Conservation (phyloP, 2,329 filamentous ascomycete genomes). For the Claviceps pazoutovae region DNA sequence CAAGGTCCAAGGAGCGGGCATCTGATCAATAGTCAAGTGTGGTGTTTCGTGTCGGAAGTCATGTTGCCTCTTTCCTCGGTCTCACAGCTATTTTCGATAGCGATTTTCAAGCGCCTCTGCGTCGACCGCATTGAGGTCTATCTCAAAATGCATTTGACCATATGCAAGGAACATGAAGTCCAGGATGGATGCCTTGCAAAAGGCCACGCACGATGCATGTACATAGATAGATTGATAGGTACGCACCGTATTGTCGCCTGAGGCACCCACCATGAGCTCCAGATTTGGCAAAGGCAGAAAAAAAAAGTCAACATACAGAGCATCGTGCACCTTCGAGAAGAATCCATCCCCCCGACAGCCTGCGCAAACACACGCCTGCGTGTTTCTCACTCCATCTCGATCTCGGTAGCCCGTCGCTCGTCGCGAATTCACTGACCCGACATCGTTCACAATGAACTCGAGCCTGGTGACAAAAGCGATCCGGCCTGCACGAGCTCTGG, state of each 20-base stretch:
- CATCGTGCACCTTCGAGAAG: conserved; percentile 5
- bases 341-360: conserved; percentile 1
- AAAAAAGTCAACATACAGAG: conserved; percentile 4
- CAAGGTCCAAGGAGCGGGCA: too few species aligned
- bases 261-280: conserved; percentile 14
- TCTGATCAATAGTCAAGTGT: too few species aligned
- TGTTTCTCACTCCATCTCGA: not conserved
- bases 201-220: too few species aligned
- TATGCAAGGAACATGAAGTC: too few species aligned
- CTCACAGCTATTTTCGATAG: too few species aligned
- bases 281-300: conserved; percentile 13
- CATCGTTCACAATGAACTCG: conserved; percentile 30
- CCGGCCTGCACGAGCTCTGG: conserved; percentile 31
- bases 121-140: too few species aligned
- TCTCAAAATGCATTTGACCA: too few species aligned
- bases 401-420: not conserved
- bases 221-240: too few species aligned
- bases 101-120: too few species aligned
- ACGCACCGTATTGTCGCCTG: conserved; percentile 15
- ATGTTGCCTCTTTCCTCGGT: too few species aligned
- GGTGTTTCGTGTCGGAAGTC: too few species aligned
- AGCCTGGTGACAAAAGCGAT: conserved; percentile 32
- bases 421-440: conserved; percentile 14
- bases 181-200: too few species aligned
- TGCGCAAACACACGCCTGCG: not conserved